Evolutionary conservation across 768 basidiomycete genomes (phyloP), one percentile per base, ranked within the genome.

Genomic region (Trametopsis cervina): DNA sequence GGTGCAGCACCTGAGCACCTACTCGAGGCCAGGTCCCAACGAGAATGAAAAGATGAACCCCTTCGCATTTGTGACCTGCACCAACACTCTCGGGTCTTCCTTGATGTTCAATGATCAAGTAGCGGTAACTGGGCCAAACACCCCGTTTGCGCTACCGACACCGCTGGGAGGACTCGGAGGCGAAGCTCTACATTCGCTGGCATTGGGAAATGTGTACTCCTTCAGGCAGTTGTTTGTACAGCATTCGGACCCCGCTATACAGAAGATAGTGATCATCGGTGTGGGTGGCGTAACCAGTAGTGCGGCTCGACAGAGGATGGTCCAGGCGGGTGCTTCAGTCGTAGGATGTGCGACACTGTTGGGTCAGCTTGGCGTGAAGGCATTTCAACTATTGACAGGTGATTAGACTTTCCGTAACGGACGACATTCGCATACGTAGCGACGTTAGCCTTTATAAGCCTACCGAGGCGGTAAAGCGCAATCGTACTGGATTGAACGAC

Each of bases 221-320:
- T 83, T 91, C 59, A 61, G 73, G 12, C 65, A 64, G 35, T 61
- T 89, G 38, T 66, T 90, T 42, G 61, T 63, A 15, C 61, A 66
- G 27, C 60, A 62, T 40, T 69, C 69, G 22, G 70, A 71, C 50
- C 53, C 62, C 2, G 69, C 69, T 0, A 56, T 89, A 33, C 62
- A 61, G 23, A 57, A 66, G 2, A 75, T 90, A 46, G 68, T 68
- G 42, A 69, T 92, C 46, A 76, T 93, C 40, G 91, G 89, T 2
- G 83, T 85, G n/a, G 90, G 91, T 1, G 90, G 90, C 4, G 87
- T 90, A 15, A 81, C 76, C 2, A 75, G 76, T 18, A 65, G 69
- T 4, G 82, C 68, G 18, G 81, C 78, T 2, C 78, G 73, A 11
- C 61, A 66, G 44, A 72, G 90, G 46, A 92, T 92, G 88, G 66